Evolutionary conservation across 1,284 basidiomycete genomes (phyloP), one percentile per base, ranked within the genome.

Genomic region (Moesziomyces aphidis): DNA sequence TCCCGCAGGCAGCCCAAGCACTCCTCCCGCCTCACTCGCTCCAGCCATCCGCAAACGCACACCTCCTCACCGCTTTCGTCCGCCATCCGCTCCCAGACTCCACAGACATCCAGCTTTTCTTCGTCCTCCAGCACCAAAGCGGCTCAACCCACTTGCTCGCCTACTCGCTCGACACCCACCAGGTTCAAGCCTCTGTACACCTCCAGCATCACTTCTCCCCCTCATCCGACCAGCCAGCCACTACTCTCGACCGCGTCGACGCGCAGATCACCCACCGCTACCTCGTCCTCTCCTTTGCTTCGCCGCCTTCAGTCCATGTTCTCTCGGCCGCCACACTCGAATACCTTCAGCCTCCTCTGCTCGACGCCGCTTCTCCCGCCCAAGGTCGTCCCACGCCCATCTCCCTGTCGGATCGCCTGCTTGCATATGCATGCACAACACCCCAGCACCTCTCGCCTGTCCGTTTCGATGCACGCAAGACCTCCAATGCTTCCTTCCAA

Each of bases 111-210:
- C 61, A 69, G 42, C 59, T 70, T 4, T 50, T 74, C 8, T 11
- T 74, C 10, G 58, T 66, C 22, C 26, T 73, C 3, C 59, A 55
- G 19, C 56, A 63, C 4, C 34, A 47, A 5, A 26, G 55, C 22
- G 24, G 45, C 6, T 22, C 60, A 11, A 52, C 63, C 3, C 44
- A 42, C 13, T 34, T 73, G 28, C 51, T 74, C 17, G 51, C 63
- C 31, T 74, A 74, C 31, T 70, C 72, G 9, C 72, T 74, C 28
- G 13, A 47, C 5, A 28, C 62, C 13, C 72, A 74, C 48, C 62
- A 65, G n/a, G 54, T 66, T 1, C 70, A 62, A 5, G 34, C 60
- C 15, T 61, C 56, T 0, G 31, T 62, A 2, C 51, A 67, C 9
- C 56, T 73, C 3, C 59, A 55, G 24, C 70, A 63, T 39, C 50